Percentiles rank a stretch among this genome's conserved stretches.
phyloP scores from a whole-genome alignment of 1,139 yeast species.

The Pichia inconspicua region DNA sequence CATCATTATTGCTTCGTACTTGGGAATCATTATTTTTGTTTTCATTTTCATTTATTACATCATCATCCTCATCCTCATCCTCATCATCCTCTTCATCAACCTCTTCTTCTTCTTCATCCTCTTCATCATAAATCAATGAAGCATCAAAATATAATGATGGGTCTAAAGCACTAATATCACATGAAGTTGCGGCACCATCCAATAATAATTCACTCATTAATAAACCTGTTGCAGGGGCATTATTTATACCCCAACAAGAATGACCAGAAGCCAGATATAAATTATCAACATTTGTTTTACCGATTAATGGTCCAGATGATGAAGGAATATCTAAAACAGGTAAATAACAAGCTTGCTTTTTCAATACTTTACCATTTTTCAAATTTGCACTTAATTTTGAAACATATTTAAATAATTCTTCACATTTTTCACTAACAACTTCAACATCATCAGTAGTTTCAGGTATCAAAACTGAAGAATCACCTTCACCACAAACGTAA shows the following conservation, averaged over 20 bases:
- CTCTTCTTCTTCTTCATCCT: constrained; percentile 24
- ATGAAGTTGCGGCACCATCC: constrained; percentile 76
- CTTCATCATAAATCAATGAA: constrained; percentile 37
- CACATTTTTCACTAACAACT: constrained; percentile 82
- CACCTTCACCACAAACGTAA: constrained; percentile 97
- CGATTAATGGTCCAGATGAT: constrained; percentile 87
- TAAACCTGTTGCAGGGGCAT: constrained; percentile 95
- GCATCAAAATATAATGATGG: constrained; percentile 86
- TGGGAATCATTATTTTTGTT: background rate
- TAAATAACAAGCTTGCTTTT: constrained; percentile 89
- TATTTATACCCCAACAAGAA: constrained; percentile 97
- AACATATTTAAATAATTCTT: constrained; percentile 75
- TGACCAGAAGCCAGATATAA: constrained; percentile 85
- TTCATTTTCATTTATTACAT: background rate
- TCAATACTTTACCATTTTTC: constrained; percentile 65
- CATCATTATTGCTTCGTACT: constrained; percentile 1
- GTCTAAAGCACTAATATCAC: constrained; percentile 73
- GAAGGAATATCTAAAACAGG: constrained; percentile 93
- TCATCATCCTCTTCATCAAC: constrained; percentile 21
- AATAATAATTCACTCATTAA: constrained; percentile 79
- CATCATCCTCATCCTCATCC: constrained; percentile 14
- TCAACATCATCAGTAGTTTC: constrained; percentile 92
- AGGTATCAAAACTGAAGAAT: constrained; percentile 81
- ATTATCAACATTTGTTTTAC: constrained; percentile 80
- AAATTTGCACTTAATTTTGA: constrained; percentile 69